These are phyloP conservation scores for Xylariales sp. DNA, from an alignment of 2,329 filamentous ascomycete species.

Conservation along the genomic window DNA sequence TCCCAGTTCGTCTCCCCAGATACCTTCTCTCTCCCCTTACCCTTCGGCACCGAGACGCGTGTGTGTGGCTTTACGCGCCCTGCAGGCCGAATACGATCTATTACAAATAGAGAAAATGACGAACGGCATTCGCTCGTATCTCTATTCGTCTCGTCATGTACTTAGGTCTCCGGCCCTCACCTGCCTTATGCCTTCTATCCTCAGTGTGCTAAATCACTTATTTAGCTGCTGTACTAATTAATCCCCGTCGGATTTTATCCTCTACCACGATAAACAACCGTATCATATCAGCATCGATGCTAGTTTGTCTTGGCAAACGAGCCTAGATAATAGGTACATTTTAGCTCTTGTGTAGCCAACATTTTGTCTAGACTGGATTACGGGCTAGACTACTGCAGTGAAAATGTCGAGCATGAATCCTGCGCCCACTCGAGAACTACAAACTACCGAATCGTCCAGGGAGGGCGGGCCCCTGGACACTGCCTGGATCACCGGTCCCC, in stretches of 20 bases:
- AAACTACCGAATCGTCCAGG: slow-evolving; percentile 18
- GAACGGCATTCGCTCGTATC: not conserved
- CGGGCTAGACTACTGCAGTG: slow-evolving; percentile 12
- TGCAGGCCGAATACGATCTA: slow-evolving; percentile 7
- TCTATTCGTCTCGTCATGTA: slow-evolving; percentile 1
- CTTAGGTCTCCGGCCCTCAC: not conserved
- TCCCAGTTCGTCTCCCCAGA: slow-evolving; percentile 12
- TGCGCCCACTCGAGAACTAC: slow-evolving; percentile 8
- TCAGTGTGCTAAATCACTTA: not conserved
- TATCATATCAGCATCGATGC: slow-evolving; percentile 8
- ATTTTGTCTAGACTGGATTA: not conserved
- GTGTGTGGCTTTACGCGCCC: slow-evolving; percentile 18
- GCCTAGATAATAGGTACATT: not conserved
- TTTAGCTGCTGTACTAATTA: slow-evolving; percentile 1
- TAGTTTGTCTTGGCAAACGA: slow-evolving; percentile 25
- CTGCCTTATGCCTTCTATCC: not conserved
- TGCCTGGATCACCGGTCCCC: slow-evolving; percentile 10
- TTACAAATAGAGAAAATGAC: slow-evolving; percentile 25
- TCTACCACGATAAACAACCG: not conserved
- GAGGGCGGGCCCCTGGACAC: not conserved
- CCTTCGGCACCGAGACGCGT: slow-evolving; percentile 21
- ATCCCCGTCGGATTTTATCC: slow-evolving; percentile 1
- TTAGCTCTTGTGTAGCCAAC: slow-evolving; percentile 7
- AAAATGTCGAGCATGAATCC: slow-evolving; percentile 29
- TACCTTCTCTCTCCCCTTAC: slow-evolving; percentile 21